Evolutionary conservation across 305 asterid genomes (phyloP), one percentile per base, ranked within the genome.

Genomic region (Solanum hybrid): DNA sequence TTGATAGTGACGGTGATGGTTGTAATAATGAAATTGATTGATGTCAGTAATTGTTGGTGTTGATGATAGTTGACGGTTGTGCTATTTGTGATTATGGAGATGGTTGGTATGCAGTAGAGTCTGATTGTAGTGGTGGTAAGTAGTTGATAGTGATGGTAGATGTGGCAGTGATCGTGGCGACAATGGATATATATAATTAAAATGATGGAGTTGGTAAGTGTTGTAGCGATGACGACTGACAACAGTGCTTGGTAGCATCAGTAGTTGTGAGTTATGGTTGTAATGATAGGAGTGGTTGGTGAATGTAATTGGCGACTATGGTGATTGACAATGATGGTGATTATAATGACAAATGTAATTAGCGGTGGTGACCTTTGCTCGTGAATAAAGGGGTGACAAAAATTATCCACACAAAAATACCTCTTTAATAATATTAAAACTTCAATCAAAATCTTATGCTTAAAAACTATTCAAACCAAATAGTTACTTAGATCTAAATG

Each of bases 281-380:
- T 56, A 17, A 56, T 20, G 13, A 64, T 4, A 64, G 14, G 0
- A 10, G 0, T 64, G 1, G 0, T n/a, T n/a, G 73, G 0, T 64
- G 29, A n/a, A 0, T 0, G 1, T 64, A 0, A 64, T 51, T 51
- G 22, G 2, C 22, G 64, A 51, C n/a, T 0, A 0, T 46, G 22
- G 7, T 46, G 60, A 46, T 60, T 60, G 71, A 7, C 0, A 6
- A 1, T 20, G 0, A 9, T 64, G 14, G 1, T 0, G 29, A 0
- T 66, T 66, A 66, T 66, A 2, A 66, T 10, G 31, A 24, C 29
- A n/a, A n/a, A 66, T 10, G 14, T 66, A 66, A n/a, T 66, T n/a
- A n/a, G 4, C 0, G 7, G 29, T 66, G 14, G 7, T 66, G 71
- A 3, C 26, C 0, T 3, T 2, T 20, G 71, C 71, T 3, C 5